phyloP scores from a whole-genome alignment of 768 basidiomycete species.

The Boletellus ananas region DNA sequence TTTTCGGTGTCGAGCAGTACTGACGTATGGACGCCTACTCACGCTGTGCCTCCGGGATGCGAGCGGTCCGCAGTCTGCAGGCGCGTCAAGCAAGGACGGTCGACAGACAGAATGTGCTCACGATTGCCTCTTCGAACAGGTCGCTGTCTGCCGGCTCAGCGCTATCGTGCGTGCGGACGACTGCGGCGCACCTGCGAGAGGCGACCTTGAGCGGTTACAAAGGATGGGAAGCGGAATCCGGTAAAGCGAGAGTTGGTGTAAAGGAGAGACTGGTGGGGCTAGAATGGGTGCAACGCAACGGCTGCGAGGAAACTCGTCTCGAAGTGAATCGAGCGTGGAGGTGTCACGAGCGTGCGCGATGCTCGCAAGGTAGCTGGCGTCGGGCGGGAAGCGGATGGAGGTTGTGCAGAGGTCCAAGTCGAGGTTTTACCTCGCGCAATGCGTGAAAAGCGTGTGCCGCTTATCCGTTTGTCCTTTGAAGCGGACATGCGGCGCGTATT shows the following conservation, averaged over 20 bases:
- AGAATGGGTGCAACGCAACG: slow-evolving; percentile 26
- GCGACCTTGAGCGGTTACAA: slow-evolving; percentile 18
- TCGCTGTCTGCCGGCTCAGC: slow-evolving; percentile 6
- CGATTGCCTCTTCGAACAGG: slow-evolving; percentile 8
- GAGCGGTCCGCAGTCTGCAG: too few species aligned
- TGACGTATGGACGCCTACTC: slow-evolving; percentile 30
- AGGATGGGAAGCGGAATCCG: slow-evolving; percentile 15
- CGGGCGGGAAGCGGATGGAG: slow-evolving; percentile 18
- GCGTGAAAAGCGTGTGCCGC: slow-evolving; percentile 51
- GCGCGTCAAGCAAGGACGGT: slow-evolving; percentile 5
- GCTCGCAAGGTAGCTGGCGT: slow-evolving; percentile 26
- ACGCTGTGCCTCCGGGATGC: slow-evolving; percentile 11
- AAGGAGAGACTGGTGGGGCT: slow-evolving; percentile 33
- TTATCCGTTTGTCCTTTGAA: slow-evolving; percentile 44
- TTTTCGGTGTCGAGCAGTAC: slow-evolving; percentile 32
- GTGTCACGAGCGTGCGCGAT: slow-evolving; percentile 13
- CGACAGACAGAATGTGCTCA: slow-evolving; percentile 9
- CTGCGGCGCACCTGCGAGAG: slow-evolving; percentile 17
- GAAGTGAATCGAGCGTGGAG: slow-evolving; percentile 51
- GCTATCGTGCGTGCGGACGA: neutral
- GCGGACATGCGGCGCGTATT: slow-evolving; percentile 31
- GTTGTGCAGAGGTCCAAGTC: slow-evolving; percentile 27
- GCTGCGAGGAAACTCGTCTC: slow-evolving; percentile 41
- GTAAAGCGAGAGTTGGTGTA: slow-evolving; percentile 30
- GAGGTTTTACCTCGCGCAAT: slow-evolving; percentile 42